Percentiles rank a stretch among this genome's conserved stretches.
These are phyloP conservation scores for Neurospora terricola DNA, from an alignment of 495 filamentous ascomycete genomes.

Conservation along the genomic window DNA sequence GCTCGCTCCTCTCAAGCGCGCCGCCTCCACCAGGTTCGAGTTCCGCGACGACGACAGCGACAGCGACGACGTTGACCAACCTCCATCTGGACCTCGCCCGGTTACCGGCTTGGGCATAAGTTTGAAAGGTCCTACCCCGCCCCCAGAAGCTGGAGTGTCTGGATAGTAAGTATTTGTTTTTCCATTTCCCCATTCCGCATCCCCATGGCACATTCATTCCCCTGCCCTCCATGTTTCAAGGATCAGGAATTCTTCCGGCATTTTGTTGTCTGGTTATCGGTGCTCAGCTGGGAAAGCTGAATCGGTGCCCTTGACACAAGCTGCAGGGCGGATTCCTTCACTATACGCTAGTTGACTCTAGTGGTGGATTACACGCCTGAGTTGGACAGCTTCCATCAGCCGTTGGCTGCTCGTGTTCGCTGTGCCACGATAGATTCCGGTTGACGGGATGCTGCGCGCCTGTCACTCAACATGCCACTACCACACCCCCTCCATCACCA, in stretches of 20 bases:
- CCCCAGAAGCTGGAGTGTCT: neutral
- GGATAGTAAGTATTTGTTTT: neutral
- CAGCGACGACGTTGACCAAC: neutral
- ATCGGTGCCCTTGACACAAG: neutral
- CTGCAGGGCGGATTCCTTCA: neutral
- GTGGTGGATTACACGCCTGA: neutral
- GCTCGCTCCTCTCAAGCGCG: neutral
- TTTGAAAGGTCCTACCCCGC: neutral
- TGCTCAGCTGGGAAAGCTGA: neutral
- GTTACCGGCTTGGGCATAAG: neutral
- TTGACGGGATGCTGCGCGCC: neutral
- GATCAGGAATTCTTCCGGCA: neutral
- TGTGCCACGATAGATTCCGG: neutral
- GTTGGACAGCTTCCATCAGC: neutral
- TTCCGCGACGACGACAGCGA: neutral
- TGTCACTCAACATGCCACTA: neutral
- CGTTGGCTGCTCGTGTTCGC: neutral
- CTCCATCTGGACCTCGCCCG: neutral
- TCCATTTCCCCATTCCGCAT: neutral
- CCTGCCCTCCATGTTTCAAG: neutral
- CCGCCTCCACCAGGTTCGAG: neutral
- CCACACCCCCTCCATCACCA: neutral
- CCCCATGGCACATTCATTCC: neutral
- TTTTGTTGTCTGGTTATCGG: neutral
- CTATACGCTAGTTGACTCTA: neutral